Evolutionary conservation across 176 grass and related monocot species (phyloP), one percentile per base, ranked within the genome.

Genomic region (Cymbopogon citratus): DNA sequence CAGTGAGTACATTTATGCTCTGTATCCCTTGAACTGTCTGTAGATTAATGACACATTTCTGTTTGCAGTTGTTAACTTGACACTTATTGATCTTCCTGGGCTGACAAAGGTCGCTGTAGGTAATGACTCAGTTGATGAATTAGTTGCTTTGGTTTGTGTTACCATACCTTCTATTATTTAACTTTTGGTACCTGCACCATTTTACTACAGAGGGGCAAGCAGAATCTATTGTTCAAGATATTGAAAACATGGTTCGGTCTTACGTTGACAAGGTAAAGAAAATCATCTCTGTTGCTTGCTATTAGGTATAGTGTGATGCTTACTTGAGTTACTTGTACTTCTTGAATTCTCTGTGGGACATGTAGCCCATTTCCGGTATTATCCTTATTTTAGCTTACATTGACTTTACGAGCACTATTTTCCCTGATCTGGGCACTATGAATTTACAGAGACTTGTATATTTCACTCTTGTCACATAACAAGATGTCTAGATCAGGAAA

Each of bases 221-320:
- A 18, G 97, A 99, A 43, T 92, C 93, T 83, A 99, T 99, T 85
- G 97, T 93, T 57, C 85, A 87, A 90, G 97, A 99, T 90, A 99
- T 99, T 89, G 97, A 99, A 90, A 95, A 96, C 78, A 99, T 99
- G 97, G 97, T 99, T 54, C 93, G 97, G 25, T 90, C 93, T 85
- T 99, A 99, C 64, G 83, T 99, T 54, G 92, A 96, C 81, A 99
- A 99, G 97, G 97, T 99, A 72, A 81, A 67, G 11, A n/a, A 43
- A 73, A 48, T 33, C 5, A n/a, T 65, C 2, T 14, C 39, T 90
- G 12, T 68, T 43, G 38, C 38, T 60, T 88, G 41, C 18, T 69
- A 25, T 21, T 36, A 68, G 41, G 63, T 78, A 7, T 61, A 41
- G 10, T 73, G 12, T 36, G 18, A 57, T 40, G 12, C 63, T 78